phyloP scores from a whole-genome alignment of 495 filamentous ascomycete genomes.

The Neurospora terricola region DNA sequence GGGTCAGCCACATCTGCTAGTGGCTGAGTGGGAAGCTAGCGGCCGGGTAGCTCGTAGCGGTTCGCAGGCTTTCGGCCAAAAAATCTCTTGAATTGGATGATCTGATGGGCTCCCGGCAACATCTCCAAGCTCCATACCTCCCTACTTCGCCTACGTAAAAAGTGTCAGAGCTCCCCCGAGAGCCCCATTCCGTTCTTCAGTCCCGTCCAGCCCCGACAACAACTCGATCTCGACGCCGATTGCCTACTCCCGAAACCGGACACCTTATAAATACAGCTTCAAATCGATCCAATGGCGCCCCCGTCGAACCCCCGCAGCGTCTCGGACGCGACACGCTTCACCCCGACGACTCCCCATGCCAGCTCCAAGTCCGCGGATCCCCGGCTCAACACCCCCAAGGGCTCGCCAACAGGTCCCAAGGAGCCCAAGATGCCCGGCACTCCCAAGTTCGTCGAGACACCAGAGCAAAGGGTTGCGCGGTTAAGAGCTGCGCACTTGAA shows the following conservation, averaged over 20 bases:
- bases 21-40: background rate
- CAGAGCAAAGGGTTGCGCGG: constrained; percentile 79
- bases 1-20: background rate
- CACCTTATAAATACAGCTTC: background rate
- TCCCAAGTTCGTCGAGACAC: constrained; percentile 51
- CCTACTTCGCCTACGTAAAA: background rate
- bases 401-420: constrained; percentile 20
- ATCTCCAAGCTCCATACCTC: background rate
- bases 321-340: constrained; percentile 92
- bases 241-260: background rate
- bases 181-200: background rate
- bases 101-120: background rate
- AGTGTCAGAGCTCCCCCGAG: background rate
- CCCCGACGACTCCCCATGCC: constrained; percentile 81
- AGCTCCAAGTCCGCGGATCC: constrained; percentile 50
- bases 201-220: background rate
- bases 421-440: constrained; percentile 1
- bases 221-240: background rate
- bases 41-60: background rate
- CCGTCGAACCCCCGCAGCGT: constrained; percentile 68
- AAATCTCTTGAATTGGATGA: constrained; percentile 2
- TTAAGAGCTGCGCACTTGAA: constrained; percentile 69
- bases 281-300: constrained; percentile 10
- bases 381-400: constrained; percentile 55
- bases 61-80: background rate